These are phyloP conservation scores for Lentinula aciculospora DNA, from an alignment of 768 basidiomycete genomes.

Conservation along the genomic window DNA sequence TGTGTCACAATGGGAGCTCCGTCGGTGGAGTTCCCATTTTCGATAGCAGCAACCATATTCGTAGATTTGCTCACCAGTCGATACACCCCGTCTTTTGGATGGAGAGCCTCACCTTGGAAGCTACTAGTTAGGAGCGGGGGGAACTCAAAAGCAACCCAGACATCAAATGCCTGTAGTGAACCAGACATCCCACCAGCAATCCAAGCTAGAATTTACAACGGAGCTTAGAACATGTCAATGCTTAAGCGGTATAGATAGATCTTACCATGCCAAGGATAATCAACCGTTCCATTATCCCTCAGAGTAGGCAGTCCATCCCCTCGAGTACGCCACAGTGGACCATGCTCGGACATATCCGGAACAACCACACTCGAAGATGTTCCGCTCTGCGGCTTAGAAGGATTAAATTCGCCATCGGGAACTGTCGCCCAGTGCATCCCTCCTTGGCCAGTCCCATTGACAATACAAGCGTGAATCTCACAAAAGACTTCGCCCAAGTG, in stretches of 20 bases:
- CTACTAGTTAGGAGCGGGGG: background rate
- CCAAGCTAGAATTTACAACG: background rate
- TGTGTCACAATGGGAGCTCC: background rate
- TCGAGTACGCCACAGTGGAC: conserved; percentile 16
- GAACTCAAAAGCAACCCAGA: conserved; percentile 8
- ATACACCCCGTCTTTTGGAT: background rate
- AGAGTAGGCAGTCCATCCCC: conserved; percentile 9
- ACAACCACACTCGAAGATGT: conserved; percentile 4
- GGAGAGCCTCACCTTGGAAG: background rate
- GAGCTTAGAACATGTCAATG: too few relatives aligned
- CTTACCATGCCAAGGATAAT: conserved; percentile 18
- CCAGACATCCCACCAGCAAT: background rate
- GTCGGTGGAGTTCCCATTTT: background rate
- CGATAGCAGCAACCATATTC: background rate
- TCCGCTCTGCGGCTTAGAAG: background rate
- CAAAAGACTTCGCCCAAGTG: conserved; percentile 13
- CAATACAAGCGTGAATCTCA: conserved; percentile 16
- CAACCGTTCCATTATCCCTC: conserved; percentile 13
- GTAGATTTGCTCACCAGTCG: background rate
- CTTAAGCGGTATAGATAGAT: background rate
- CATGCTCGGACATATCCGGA: conserved; percentile 15
- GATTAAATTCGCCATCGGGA: background rate
- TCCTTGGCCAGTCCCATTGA: conserved; percentile 13
- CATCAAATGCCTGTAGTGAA: conserved; percentile 4
- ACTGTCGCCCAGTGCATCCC: conserved; percentile 1